Percentiles rank a stretch among this genome's conserved stretches.
phyloP scores from a whole-genome alignment of 2,329 filamentous ascomycete species.

The Cryphonectria parasitica region DNA sequence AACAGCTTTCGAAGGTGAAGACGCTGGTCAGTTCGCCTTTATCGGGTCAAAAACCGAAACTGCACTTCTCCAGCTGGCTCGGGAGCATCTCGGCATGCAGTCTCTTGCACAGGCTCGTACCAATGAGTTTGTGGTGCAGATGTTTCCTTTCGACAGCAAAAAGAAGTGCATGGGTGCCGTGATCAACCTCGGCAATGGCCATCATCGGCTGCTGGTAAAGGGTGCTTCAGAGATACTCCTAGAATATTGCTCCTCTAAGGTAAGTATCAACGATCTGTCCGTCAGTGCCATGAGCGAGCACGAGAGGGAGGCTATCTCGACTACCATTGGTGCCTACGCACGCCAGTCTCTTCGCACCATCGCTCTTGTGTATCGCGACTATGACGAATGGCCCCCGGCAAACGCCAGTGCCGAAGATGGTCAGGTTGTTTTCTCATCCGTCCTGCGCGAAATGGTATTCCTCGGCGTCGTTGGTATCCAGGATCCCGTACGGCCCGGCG shows the following conservation, averaged over 20 bases:
- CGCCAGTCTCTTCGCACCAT: constrained; percentile 54
- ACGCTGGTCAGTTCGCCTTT: constrained; percentile 49
- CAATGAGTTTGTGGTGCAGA: constrained; percentile 52
- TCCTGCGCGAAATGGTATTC: constrained; percentile 69
- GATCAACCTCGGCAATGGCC: constrained; percentile 47
- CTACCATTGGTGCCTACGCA: constrained; percentile 63
- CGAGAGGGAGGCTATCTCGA: constrained; percentile 47
- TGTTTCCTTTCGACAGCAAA: constrained; percentile 58
- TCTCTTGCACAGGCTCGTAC: constrained; percentile 50
- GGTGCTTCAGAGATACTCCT: constrained; percentile 62
- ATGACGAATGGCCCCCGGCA: constrained; percentile 69
- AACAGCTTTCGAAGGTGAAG: constrained; percentile 58
- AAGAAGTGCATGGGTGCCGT: constrained; percentile 63
- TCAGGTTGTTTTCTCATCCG: constrained; percentile 60
- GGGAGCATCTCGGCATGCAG: constrained; percentile 54
- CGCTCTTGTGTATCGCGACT: constrained; percentile 74
- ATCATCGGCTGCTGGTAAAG: constrained; percentile 56
- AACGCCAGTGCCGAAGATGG: constrained; percentile 65
- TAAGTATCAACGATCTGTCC: constrained; percentile 55
- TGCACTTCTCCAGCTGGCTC: constrained; percentile 54
- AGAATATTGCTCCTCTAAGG: constrained; percentile 47
- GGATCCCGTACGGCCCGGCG: constrained; percentile 67
- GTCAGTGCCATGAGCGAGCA: background rate
- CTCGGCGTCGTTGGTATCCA: constrained; percentile 72
- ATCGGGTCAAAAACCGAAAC: constrained; percentile 63